Evolutionary conservation across 768 basidiomycete species (phyloP).

Genomic region (Austroboletus eburneus): DNA sequence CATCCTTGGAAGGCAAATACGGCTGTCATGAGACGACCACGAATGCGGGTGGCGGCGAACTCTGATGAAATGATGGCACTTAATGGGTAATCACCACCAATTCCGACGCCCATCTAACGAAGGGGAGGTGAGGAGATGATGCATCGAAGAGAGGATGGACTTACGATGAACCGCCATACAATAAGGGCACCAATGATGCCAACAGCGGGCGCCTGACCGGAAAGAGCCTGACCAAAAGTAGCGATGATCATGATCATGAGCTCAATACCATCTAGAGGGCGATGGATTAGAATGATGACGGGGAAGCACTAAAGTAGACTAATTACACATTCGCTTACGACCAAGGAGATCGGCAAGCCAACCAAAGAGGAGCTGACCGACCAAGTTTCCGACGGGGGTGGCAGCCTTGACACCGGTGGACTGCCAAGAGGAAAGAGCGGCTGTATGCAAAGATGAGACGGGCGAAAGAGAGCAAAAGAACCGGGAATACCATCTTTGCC

Average conservation of each 20-base stretch:
- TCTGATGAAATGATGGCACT: constrained; percentile 81
- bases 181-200: constrained; percentile 67
- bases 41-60: constrained; percentile 67
- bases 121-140: constrained; percentile 27
- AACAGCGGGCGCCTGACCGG: constrained; percentile 57
- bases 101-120: constrained; percentile 65
- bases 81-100: constrained; percentile 84
- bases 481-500: constrained; percentile 27
- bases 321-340: constrained; percentile 72
- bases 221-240: constrained; percentile 75
- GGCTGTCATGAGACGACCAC: constrained; percentile 83
- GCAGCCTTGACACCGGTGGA: constrained; percentile 73
- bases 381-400: constrained; percentile 64
- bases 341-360: constrained; percentile 72
- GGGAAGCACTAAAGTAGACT: background rate
- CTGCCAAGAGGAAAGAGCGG: constrained; percentile 38
- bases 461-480: background rate
- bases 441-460: background rate
- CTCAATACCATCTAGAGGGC: constrained; percentile 38
- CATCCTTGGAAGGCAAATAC: constrained; percentile 82
- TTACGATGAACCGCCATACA: constrained; percentile 71
- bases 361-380: constrained; percentile 72
- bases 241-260: constrained; percentile 73
- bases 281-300: background rate
- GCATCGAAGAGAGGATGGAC: constrained; percentile 9